Conservation (phyloP, 768 basidiomycete species). For the Tylopilus rubrobrunneus region DNA sequence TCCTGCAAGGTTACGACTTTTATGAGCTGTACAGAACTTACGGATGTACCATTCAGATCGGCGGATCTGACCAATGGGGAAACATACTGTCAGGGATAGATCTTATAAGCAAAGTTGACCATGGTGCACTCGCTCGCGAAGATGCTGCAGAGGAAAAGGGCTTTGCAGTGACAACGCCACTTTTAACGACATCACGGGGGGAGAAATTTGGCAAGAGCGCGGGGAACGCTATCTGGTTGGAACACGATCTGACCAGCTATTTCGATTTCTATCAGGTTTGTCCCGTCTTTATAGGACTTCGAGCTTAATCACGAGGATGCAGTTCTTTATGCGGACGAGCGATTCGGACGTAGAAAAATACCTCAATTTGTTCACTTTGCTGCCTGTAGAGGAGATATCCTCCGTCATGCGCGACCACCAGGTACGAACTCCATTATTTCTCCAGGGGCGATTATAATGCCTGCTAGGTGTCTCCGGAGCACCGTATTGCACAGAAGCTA, state of each 20-base stretch:
- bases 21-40: constrained; percentile 61
- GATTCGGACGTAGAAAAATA: constrained; percentile 81
- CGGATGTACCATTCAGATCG: constrained; percentile 82
- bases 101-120: constrained; percentile 60
- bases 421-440: constrained; percentile 32
- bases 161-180: constrained; percentile 89
- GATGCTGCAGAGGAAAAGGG: constrained; percentile 35
- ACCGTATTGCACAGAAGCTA: constrained; percentile 44
- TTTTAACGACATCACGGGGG: constrained; percentile 83
- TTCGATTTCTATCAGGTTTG: constrained; percentile 93
- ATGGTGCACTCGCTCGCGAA: not conserved
- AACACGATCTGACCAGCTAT: constrained; percentile 70
- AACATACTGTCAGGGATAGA: constrained; percentile 95
- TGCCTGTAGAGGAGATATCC: constrained; percentile 55
- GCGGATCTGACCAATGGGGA: constrained; percentile 98
- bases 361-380: constrained; percentile 78
- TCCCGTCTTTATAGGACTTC: not conserved
- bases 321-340: constrained; percentile 87
- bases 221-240: constrained; percentile 93
- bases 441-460: not conserved
- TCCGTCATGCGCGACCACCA: constrained; percentile 54
- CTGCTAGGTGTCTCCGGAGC: constrained; percentile 30
- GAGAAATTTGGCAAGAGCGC: constrained; percentile 98
- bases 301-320: not conserved
- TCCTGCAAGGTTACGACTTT: constrained; percentile 97